Base-by-base conservation (phyloP, 2,329 filamentous ascomycete species). In the Ceratocystis lukuohia region DNA sequence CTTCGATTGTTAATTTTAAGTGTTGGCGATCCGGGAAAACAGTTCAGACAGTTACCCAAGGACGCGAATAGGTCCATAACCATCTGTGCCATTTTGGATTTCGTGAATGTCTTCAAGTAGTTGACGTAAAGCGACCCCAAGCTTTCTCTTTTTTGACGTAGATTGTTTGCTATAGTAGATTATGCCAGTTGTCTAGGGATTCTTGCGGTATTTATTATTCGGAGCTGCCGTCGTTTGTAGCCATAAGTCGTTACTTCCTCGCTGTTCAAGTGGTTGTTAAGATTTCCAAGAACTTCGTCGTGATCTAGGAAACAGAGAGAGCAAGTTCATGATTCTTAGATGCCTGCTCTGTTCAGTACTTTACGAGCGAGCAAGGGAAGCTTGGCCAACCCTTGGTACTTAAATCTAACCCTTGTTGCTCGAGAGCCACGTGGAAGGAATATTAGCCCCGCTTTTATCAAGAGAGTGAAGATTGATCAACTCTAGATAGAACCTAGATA, bases 1-100 rank as follows among this genome's bases (percentile, higher is more conserved):
- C 86, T 94, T 69, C 91, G 87, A 73, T 83, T 88, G 77, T 97
- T 97, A 79, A 99, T 94, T 77, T 94, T 96, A 71, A 99, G 84
- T 66, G 93, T 91, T 67, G 94, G 93, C 70, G 91, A 93, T 71
- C 89, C 89, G 15, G 94, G 93, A 74, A 99, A 97, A 80, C 94
- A 99, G 76, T 88, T 93, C 77, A 97, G 86, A 81, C 93, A 97
- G 78, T 92, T 95, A 70, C 90, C 91, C 69, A 99, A 83, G 68
- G 91, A 95, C 76, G 94, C 96, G 71, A 97, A 79, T 45, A 96
- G 81, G 75, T 97, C 94, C 70, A 93, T 84, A 69, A 97, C 80
- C 74, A 95, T 87, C 76, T 91, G 88, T 73, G 89, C 85, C 89
- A 93, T 93, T 73, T 69, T 70, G 64, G 46, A 44, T 46, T 12